Evolutionary conservation across 1,284 basidiomycete species (phyloP).

Genomic region (Hemileia vastatrix): DNA sequence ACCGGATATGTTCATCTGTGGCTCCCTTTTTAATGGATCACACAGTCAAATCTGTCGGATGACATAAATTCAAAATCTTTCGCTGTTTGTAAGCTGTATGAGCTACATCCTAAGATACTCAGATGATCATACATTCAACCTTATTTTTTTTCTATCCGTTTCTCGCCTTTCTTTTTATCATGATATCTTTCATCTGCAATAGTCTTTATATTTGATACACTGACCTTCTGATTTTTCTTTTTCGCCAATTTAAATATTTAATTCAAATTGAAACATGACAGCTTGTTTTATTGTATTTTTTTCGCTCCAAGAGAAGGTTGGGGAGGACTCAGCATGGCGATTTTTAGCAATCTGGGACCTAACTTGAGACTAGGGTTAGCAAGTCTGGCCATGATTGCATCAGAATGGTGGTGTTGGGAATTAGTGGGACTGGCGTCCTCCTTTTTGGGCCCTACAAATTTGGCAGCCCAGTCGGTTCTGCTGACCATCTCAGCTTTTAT

Average conservation of each 20-base stretch:
- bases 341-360: conserved; percentile 62
- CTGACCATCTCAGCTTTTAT: conserved; percentile 61
- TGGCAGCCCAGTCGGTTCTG: conserved; percentile 57
- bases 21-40: too few species aligned
- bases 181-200: too few species aligned
- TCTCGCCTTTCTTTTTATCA: too few species aligned
- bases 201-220: too few species aligned
- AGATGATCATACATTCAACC: too few species aligned
- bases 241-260: conserved; percentile 3
- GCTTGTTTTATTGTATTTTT: conserved; percentile 60
- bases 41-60: too few species aligned
- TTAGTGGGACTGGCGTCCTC: conserved; percentile 49
- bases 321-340: conserved; percentile 62
- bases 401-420: conserved; percentile 91
- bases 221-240: neutral
- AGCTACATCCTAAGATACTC: too few species aligned
- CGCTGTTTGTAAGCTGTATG: too few species aligned
- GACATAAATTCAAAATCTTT: too few species aligned
- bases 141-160: too few species aligned
- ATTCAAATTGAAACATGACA: conserved; percentile 49
- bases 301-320: conserved; percentile 70
- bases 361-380: conserved; percentile 65
- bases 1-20: too few species aligned
- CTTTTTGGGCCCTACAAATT: conserved; percentile 45
- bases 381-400: conserved; percentile 53